Percentiles rank a stretch among this genome's conserved stretches.
phyloP scores from a whole-genome alignment of 169 alveolate genomes.

The Plasmodium coatneyi region DNA sequence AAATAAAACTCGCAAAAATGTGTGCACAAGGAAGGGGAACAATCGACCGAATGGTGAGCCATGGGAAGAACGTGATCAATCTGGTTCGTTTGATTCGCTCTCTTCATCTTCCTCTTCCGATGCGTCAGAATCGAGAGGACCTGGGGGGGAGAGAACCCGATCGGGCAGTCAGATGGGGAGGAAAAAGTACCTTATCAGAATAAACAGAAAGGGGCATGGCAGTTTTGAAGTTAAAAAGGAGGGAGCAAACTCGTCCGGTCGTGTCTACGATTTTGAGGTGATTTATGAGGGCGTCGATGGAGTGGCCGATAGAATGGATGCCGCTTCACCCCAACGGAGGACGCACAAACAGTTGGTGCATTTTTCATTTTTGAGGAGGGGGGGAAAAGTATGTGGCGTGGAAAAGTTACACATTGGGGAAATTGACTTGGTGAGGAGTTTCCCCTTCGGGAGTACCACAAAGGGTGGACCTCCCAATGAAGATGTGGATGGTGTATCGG shows the following conservation, averaged over 20 bases:
- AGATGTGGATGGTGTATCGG: background rate
- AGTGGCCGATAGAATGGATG: background rate
- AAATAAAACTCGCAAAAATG: conserved; percentile 20
- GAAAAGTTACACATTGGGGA: conserved; percentile 10
- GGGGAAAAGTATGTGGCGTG: conserved; percentile 3
- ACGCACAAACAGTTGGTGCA: conserved; percentile 6
- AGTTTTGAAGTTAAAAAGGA: conserved; percentile 6
- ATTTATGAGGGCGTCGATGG: background rate
- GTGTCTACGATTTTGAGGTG: conserved; percentile 22
- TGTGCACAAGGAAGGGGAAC: background rate
- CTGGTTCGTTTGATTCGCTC: conserved; percentile 5
- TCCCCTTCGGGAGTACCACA: background rate
- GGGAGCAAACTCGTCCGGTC: background rate
- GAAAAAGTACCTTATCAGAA: conserved; percentile 25
- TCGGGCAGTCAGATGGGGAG: background rate
- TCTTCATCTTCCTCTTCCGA: conserved; percentile 28
- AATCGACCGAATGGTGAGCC: background rate
- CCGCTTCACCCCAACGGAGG: background rate
- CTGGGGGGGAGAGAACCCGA: background rate
- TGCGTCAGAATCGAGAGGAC: background rate
- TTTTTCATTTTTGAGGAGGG: conserved; percentile 32
- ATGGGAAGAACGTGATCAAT: background rate
- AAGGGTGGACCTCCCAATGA: background rate
- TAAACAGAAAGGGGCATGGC: conserved; percentile 53
- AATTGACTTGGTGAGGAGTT: background rate